A percentile compares a stretch with the other conserved stretches of the same genome.
These are phyloP conservation scores for Rhizopus sp. DNA, from an alignment of 371 early-diverging fungal genomes.

Conservation along the genomic window DNA sequence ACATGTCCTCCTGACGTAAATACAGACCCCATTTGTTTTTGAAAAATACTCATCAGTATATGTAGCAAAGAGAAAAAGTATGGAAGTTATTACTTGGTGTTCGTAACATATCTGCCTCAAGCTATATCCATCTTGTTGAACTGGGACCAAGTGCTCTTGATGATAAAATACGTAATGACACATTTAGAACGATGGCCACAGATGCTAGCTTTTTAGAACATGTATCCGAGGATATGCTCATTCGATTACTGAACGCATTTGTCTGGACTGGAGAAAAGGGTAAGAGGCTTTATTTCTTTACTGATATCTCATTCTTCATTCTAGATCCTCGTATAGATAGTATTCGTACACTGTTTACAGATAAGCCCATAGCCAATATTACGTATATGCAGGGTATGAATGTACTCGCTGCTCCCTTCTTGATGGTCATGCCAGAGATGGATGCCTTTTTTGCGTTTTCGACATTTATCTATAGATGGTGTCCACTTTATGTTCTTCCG, in stretches of 20 bases:
- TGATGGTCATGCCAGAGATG: slow-evolving; percentile 89
- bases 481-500: slow-evolving; percentile 93
- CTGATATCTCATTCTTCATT: background rate
- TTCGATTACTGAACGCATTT: slow-evolving; percentile 87
- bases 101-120: slow-evolving; percentile 70
- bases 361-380: slow-evolving; percentile 20
- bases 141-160: slow-evolving; percentile 71
- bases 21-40: background rate
- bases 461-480: slow-evolving; percentile 79
- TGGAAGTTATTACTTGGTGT: slow-evolving; percentile 89
- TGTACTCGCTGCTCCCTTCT: slow-evolving; percentile 89
- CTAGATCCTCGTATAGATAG: background rate
- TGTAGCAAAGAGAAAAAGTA: slow-evolving; percentile 46
- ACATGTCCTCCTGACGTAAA: slow-evolving; percentile 30
- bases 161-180: slow-evolving; percentile 89
- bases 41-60: no score
- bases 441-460: slow-evolving; percentile 89
- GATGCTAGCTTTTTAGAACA: slow-evolving; percentile 72
- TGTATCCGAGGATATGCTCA: slow-evolving; percentile 79
- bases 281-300: slow-evolving; percentile 7
- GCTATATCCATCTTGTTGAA: slow-evolving; percentile 74
- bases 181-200: slow-evolving; percentile 84
- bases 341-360: slow-evolving; percentile 3
- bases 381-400: slow-evolving; percentile 97
- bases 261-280: slow-evolving; percentile 66